phyloP scores from a whole-genome alignment of 2,329 filamentous ascomycete genomes.

The Fusarium foetens region DNA sequence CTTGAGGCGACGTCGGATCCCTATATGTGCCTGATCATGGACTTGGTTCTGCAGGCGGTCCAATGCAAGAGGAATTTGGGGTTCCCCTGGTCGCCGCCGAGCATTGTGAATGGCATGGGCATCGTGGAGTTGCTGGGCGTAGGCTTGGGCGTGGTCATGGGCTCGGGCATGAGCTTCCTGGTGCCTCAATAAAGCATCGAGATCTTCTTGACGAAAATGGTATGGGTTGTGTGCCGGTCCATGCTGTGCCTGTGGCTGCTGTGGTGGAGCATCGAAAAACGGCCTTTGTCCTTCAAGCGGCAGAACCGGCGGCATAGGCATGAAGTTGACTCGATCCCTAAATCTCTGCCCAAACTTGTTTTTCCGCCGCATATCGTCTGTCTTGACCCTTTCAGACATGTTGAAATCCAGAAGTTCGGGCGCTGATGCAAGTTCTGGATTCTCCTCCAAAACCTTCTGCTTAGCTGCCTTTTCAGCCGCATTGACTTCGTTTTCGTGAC shows the following conservation, averaged over 20 bases:
- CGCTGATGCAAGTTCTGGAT: conserved; percentile 64
- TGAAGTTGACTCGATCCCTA: not conserved
- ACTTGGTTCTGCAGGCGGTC: not conserved
- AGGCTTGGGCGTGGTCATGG: no score
- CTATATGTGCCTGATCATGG: not conserved
- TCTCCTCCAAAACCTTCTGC: conserved; percentile 63
- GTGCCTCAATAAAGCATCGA: not conserved
- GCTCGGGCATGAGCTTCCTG: not conserved
- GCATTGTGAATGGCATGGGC: not conserved
- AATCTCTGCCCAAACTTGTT: not conserved
- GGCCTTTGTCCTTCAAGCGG: not conserved
- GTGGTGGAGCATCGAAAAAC: not conserved
- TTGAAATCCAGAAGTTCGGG: conserved; percentile 67
- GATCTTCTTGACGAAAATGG: not conserved
- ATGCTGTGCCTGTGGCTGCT: not conserved
- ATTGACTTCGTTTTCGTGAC: conserved; percentile 71
- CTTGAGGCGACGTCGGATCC: not conserved
- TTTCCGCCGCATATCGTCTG: conserved; percentile 52
- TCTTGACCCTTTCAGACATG: conserved; percentile 63
- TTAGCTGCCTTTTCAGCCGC: conserved; percentile 69
- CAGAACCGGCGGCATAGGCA: not conserved
- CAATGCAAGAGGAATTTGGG: not conserved
- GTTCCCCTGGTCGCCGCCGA: not conserved
- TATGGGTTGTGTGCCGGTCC: not conserved
- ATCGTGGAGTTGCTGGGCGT: not conserved